A percentile compares a stretch with the other conserved stretches of the same genome.
Evolutionary conservation across 2,329 filamentous ascomycete genomes (phyloP).

Genomic region (Bipolaris victoriae): DNA sequence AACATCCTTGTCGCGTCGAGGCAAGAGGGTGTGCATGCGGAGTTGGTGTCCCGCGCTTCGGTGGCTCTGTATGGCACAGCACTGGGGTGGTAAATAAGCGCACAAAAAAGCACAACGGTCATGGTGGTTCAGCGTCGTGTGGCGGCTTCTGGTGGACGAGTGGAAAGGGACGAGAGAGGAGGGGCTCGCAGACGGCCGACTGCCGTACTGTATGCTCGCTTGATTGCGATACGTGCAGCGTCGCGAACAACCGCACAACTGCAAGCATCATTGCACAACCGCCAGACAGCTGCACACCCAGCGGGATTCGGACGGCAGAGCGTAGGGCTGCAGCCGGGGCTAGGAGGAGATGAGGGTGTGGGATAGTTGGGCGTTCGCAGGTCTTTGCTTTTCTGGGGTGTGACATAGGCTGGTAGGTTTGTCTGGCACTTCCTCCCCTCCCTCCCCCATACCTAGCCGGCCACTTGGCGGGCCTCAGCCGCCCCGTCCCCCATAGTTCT

Average conservation of each 20-base stretch:
- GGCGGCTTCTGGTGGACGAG: conserved; percentile 5
- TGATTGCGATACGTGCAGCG: conserved; percentile 19
- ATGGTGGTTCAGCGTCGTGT: conserved; percentile 6
- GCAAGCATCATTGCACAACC: conserved; percentile 5
- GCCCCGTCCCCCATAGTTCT: conserved; percentile 8
- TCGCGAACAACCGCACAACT: conserved; percentile 20
- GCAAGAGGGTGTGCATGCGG: conserved; percentile 33
- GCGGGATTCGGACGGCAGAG: conserved; percentile 19
- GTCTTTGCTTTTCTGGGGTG: conserved; percentile 29
- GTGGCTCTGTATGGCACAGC: conserved; percentile 15
- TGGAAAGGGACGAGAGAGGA: background rate
- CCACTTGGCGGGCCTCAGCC: conserved; percentile 28
- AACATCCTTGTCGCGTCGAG: conserved; percentile 24
- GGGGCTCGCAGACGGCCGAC: conserved; percentile 4
- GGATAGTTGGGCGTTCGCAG: conserved; percentile 19
- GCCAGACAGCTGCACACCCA: conserved; percentile 18
- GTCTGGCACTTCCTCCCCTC: conserved; percentile 5
- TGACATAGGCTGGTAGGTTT: conserved; percentile 7
- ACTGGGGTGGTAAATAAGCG: conserved; percentile 8
- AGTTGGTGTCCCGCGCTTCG: conserved; percentile 28
- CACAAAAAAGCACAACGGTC: conserved; percentile 19
- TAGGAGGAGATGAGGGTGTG: conserved; percentile 20
- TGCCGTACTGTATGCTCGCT: background rate
- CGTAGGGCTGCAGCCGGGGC: conserved; percentile 34
- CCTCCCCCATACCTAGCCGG: background rate